Percentiles rank a stretch among this genome's conserved stretches.
These are phyloP conservation scores for Peniophora sp. DNA, from an alignment of 1,284 basidiomycete genomes.

Conservation along the genomic window DNA sequence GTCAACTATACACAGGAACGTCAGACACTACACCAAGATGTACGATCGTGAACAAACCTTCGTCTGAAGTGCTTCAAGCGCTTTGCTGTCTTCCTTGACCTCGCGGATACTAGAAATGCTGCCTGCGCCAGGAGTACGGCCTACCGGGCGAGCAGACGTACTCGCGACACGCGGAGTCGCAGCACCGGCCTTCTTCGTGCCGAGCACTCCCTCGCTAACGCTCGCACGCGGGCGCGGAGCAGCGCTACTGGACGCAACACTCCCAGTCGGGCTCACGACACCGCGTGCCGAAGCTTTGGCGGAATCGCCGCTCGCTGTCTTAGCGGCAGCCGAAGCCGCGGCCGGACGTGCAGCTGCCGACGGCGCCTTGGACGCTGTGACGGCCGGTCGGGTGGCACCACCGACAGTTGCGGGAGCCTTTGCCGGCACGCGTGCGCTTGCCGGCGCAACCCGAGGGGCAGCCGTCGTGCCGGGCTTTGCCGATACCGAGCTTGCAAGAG, in stretches of 20 bases:
- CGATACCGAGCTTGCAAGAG: conserved; percentile 16
- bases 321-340: conserved; percentile 17
- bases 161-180: conserved; percentile 17
- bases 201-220: conserved; percentile 22
- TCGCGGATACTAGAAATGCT: conserved; percentile 69
- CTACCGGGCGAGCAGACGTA: conserved; percentile 20
- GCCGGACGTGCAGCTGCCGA: conserved; percentile 19
- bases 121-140: conserved; percentile 30
- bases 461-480: conserved; percentile 20
- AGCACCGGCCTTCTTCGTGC: conserved; percentile 17
- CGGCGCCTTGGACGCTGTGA: conserved; percentile 19
- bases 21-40: conserved; percentile 1
- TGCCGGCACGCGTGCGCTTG: conserved; percentile 36
- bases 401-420: conserved; percentile 15
- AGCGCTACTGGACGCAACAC: conserved; percentile 15
- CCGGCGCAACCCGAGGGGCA: conserved; percentile 34
- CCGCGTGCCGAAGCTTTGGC: conserved; percentile 3
- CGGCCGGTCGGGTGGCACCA: conserved; percentile 17
- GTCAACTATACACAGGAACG: conserved; percentile 38
- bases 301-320: conserved; percentile 17
- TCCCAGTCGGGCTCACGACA: conserved; percentile 14
- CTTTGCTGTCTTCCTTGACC: conserved; percentile 52
- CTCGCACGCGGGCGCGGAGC: conserved; percentile 24
- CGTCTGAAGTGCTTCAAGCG: conserved; percentile 45
- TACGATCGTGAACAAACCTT: conserved; percentile 34